Evolutionary conservation across 1,284 basidiomycete species (phyloP).

Genomic region (Volvariella surrecta): DNA sequence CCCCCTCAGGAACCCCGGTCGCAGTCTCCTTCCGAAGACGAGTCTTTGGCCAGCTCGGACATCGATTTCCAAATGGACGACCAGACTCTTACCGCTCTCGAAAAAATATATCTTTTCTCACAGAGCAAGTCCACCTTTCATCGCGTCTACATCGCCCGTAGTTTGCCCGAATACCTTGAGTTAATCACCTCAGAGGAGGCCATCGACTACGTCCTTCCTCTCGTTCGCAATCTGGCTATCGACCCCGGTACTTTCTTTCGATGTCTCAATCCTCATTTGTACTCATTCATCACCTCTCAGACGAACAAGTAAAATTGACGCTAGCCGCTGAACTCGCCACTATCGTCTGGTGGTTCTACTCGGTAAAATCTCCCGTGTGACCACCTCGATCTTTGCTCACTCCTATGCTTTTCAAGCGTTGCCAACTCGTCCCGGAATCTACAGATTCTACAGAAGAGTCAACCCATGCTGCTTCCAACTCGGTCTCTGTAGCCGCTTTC

Average conservation of each 20-base stretch:
- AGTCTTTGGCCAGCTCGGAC: constrained; percentile 28
- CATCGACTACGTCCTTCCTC: constrained; percentile 89
- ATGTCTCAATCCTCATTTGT: constrained; percentile 8
- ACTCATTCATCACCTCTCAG: constrained; percentile 28
- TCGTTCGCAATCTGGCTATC: constrained; percentile 80
- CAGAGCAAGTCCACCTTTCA: constrained; percentile 83
- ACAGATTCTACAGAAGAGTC: constrained; percentile 14
- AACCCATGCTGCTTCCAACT: constrained; percentile 28
- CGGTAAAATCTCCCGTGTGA: constrained; percentile 36
- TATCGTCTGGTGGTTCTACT: constrained; percentile 94
- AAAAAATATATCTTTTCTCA: constrained; percentile 92
- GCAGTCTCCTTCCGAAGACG: constrained; percentile 22
- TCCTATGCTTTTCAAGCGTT: constrained; percentile 32
- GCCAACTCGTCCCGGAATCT: constrained; percentile 46
- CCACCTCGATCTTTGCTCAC: constrained; percentile 11
- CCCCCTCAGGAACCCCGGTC: constrained; percentile 9
- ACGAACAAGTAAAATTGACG: constrained; percentile 88
- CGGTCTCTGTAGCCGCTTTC: constrained; percentile 68
- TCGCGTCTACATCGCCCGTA: constrained; percentile 76
- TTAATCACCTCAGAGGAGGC: constrained; percentile 83
- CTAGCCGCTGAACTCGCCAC: constrained; percentile 77
- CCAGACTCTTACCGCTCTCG: constrained; percentile 76
- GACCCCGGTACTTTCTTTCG: constrained; percentile 61
- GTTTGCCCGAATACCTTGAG: constrained; percentile 66
- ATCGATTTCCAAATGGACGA: constrained; percentile 54